These are phyloP conservation scores for Phytophthora macrochlamydospora DNA, from an alignment of 352 stramenopile species.

Conservation along the genomic window DNA sequence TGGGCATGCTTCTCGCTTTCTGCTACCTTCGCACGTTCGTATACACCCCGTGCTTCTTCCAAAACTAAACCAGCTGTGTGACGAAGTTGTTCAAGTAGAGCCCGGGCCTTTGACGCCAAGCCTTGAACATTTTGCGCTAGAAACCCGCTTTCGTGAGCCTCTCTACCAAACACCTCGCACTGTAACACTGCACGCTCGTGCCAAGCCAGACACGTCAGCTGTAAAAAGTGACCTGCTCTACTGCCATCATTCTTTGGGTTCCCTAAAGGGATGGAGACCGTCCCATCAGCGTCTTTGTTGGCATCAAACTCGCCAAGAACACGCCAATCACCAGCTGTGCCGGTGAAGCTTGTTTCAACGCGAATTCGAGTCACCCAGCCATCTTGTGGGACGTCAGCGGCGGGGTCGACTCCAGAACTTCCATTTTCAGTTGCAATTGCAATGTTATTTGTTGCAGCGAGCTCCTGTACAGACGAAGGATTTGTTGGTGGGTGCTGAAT, in stretches of 20 bases:
- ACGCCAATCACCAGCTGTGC: constrained; percentile 52
- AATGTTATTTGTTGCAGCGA: neutral
- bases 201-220: constrained; percentile 72
- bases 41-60: constrained; percentile 72
- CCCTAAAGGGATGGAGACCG: constrained; percentile 41
- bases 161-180: constrained; percentile 69
- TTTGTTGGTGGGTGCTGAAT: constrained; percentile 31
- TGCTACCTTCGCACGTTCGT: constrained; percentile 73
- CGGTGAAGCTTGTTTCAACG: constrained; percentile 64
- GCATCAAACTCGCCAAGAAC: constrained; percentile 65
- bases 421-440: constrained; percentile 1
- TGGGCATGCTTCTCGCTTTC: constrained; percentile 85
- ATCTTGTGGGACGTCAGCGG: constrained; percentile 10
- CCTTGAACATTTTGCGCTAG: constrained; percentile 45
- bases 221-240: constrained; percentile 60
- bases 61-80: constrained; percentile 56
- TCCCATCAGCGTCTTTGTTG: constrained; percentile 42
- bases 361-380: constrained; percentile 72
- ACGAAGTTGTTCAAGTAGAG: constrained; percentile 59
- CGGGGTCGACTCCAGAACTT: constrained; percentile 3
- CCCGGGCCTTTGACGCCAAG: constrained; percentile 44
- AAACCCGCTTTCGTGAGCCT: constrained; percentile 56
- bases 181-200: constrained; percentile 63
- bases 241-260: constrained; percentile 19
- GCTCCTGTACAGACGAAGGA: constrained; percentile 1